Percentiles rank a stretch among this genome's conserved stretches.
Evolutionary conservation across 2,329 filamentous ascomycete genomes (phyloP).

Genomic region (Exophiala sp.): DNA sequence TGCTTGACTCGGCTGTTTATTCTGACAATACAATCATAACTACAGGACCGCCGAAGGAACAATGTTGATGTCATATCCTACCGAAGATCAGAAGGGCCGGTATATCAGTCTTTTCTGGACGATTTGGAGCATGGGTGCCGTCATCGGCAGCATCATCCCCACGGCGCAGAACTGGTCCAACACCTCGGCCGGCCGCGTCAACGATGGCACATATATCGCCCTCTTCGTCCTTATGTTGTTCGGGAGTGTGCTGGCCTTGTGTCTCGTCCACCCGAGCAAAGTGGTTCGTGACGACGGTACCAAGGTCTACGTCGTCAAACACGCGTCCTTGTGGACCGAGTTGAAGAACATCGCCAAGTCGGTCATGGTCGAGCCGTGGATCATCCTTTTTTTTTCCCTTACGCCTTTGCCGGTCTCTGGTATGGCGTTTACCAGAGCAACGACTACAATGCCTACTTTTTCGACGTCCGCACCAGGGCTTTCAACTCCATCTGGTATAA

Average conservation of each 20-base stretch:
- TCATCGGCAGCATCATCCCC: slow-evolving; percentile 68
- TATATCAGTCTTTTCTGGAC: slow-evolving; percentile 92
- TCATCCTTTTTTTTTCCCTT: slow-evolving; percentile 58
- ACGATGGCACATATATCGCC: slow-evolving; percentile 65
- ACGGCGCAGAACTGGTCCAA: slow-evolving; percentile 41
- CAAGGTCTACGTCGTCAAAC: slow-evolving; percentile 69
- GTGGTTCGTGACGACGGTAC: slow-evolving; percentile 66
- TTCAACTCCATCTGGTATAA: slow-evolving; percentile 73
- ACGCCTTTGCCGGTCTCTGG: slow-evolving; percentile 34
- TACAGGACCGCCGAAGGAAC: neutral
- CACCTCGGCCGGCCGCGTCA: slow-evolving; percentile 11
- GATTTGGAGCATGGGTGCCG: slow-evolving; percentile 87
- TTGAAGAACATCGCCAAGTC: slow-evolving; percentile 63
- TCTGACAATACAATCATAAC: slow-evolving; percentile 31
- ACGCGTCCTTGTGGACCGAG: slow-evolving; percentile 68
- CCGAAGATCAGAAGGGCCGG: slow-evolving; percentile 72
- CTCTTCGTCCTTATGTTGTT: slow-evolving; percentile 64
- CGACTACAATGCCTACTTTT: slow-evolving; percentile 61
- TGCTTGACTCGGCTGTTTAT: neutral
- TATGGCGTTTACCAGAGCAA: slow-evolving; percentile 67
- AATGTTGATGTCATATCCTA: slow-evolving; percentile 53
- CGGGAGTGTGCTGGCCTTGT: slow-evolving; percentile 55
- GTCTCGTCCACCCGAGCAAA: slow-evolving; percentile 60
- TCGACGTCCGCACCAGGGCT: slow-evolving; percentile 65
- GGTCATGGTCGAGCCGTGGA: slow-evolving; percentile 57